A percentile compares a stretch with the other conserved stretches of the same genome.
These are phyloP conservation scores for Sclerotiophoma versabilis DNA, from an alignment of 2,329 filamentous ascomycete genomes.

Conservation along the genomic window DNA sequence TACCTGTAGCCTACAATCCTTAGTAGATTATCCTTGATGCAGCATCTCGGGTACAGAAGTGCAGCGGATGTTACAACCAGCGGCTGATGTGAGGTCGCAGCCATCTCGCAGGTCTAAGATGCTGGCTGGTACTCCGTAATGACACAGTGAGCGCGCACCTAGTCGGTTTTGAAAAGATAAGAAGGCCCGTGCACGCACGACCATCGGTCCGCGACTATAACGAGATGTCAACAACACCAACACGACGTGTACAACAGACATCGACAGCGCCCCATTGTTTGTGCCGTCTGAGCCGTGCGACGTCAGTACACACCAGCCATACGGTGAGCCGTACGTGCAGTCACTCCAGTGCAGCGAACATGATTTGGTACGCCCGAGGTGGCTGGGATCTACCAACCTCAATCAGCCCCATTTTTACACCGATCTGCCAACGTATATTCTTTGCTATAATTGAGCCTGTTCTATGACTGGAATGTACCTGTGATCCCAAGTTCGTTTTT, in stretches of 20 bases:
- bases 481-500: neutral
- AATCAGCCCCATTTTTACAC: conserved; percentile 29
- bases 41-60: too few relatives aligned
- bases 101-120: too few relatives aligned
- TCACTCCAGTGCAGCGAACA: conserved; percentile 32
- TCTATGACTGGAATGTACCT: neutral
- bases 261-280: neutral
- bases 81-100: too few relatives aligned
- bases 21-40: too few relatives aligned
- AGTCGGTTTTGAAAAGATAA: neutral
- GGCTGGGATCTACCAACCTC: conserved; percentile 34
- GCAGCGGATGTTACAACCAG: too few relatives aligned
- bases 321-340: conserved; percentile 13
- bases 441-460: conserved; percentile 1
- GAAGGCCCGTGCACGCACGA: neutral
- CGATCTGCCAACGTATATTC: conserved; percentile 11
- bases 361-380: conserved; percentile 25
- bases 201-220: neutral
- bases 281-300: neutral
- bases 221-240: neutral
- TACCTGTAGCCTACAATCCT: too few relatives aligned
- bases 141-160: too few relatives aligned
- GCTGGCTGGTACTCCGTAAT: too few relatives aligned
- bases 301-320: conserved; percentile 27
- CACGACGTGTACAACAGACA: neutral